These are phyloP conservation scores for Botrytis deweyae DNA, from an alignment of 2,329 filamentous ascomycete species.

Conservation along the genomic window DNA sequence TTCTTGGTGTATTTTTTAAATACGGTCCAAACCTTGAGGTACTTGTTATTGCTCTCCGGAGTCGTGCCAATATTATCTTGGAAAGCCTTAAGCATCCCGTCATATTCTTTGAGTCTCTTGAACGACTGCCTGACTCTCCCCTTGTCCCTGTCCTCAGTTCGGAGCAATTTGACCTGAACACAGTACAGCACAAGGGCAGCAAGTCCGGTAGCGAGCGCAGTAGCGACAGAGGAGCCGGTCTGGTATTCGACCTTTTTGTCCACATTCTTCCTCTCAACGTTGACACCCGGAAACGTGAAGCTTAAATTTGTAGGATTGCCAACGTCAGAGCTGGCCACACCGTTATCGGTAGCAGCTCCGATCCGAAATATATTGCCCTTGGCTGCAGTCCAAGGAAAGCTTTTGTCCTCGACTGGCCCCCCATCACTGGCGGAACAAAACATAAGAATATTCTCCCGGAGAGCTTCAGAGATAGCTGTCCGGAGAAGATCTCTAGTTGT, in stretches of 20 bases:
- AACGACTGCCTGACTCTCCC: neutral
- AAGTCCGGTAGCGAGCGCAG: neutral
- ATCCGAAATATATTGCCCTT: neutral
- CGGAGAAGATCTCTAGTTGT: rapidly evolving
- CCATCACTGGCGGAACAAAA: neutral
- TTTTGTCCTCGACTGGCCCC: neutral
- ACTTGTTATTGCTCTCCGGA: neutral
- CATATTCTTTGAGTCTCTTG: neutral
- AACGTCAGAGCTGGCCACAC: too few species aligned
- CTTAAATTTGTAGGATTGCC: too few species aligned
- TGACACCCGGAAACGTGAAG: too few species aligned
- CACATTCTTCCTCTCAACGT: too few species aligned
- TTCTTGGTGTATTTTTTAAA: neutral
- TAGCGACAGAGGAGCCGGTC: neutral
- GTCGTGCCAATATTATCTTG: neutral
- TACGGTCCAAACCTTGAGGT: neutral
- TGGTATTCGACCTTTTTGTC: too few species aligned
- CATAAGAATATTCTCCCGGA: rapidly evolving
- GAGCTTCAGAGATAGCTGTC: neutral
- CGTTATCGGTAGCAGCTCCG: neutral
- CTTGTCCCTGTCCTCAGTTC: too few species aligned
- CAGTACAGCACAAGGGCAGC: neutral
- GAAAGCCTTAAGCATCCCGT: neutral
- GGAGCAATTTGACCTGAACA: neutral
- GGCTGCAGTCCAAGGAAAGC: too few species aligned